Evolutionary conservation across 148 eudicot genomes (phyloP).

Genomic region (Vaccinium darrowii): DNA sequence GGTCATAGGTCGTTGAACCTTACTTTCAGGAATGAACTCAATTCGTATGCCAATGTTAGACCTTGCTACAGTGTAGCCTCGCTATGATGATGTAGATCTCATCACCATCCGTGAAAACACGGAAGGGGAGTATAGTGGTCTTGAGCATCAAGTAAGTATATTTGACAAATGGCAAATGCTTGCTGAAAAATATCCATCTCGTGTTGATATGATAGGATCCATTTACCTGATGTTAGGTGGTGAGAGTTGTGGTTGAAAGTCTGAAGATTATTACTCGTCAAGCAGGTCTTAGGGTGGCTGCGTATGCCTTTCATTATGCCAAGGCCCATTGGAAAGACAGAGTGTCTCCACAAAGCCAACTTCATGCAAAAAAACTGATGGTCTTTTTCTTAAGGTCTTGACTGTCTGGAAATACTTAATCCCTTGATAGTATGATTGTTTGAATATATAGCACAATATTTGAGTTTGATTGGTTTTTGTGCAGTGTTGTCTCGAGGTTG

Average conservation of each 20-base stretch:
- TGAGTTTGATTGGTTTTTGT: constrained; percentile 19
- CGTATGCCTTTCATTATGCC: constrained; percentile 95
- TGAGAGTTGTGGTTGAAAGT: constrained; percentile 97
- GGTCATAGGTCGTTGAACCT: constrained; percentile 96
- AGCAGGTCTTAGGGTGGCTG: constrained; percentile 97
- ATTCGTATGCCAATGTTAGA: constrained; percentile 93
- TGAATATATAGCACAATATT: constrained; percentile 1
- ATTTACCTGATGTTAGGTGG: constrained; percentile 53
- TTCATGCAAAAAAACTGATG: constrained; percentile 99
- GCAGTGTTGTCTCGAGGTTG: constrained; percentile 99
- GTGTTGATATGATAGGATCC: constrained; percentile 10
- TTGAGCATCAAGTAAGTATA: constrained; percentile 86
- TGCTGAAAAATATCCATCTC: background rate
- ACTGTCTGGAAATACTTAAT: constrained; percentile 3
- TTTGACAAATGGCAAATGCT: background rate
- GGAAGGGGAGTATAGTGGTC: constrained; percentile 99
- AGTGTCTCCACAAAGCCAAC: constrained; percentile 95
- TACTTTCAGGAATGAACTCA: constrained; percentile 91
- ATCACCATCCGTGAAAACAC: constrained; percentile 98
- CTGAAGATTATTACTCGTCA: constrained; percentile 94
- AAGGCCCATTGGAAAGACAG: constrained; percentile 81
- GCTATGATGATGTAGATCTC: constrained; percentile 88
- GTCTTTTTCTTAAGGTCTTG: constrained; percentile 83
- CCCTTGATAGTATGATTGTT: background rate
- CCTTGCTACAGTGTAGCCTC: constrained; percentile 98